phyloP scores from a whole-genome alignment of 352 stramenopile genomes.

The Globisporangium cystogenes region DNA sequence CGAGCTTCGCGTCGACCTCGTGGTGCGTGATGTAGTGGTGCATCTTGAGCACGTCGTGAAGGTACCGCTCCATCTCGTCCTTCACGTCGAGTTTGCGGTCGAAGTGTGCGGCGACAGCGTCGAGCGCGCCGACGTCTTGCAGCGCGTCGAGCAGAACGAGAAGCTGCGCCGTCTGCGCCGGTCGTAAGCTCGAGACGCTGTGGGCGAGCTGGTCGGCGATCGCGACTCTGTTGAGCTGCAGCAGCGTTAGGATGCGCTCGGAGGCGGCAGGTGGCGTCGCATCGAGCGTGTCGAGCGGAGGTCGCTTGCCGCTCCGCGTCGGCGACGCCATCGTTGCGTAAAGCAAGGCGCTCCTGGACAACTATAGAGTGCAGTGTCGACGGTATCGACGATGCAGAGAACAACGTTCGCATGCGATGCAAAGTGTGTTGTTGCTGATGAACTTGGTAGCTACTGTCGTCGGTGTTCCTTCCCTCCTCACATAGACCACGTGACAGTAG shows the following conservation, averaged over 20 bases:
- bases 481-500: no score
- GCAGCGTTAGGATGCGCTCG: slow-evolving; percentile 29
- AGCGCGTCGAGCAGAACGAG: slow-evolving; percentile 20
- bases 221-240: slow-evolving; percentile 29
- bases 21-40: slow-evolving; percentile 42
- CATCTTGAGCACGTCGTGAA: slow-evolving; percentile 53
- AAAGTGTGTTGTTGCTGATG: neutral
- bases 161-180: slow-evolving; percentile 35
- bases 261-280: neutral
- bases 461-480: no score
- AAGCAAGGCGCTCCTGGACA: no score
- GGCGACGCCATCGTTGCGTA: neutral
- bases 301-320: neutral
- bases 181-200: slow-evolving; percentile 34
- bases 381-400: no score
- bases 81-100: slow-evolving; percentile 51
- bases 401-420: no score
- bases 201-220: slow-evolving; percentile 29
- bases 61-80: slow-evolving; percentile 53
- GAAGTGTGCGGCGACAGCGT: slow-evolving; percentile 28
- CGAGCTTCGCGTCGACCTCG: slow-evolving; percentile 20
- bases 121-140: slow-evolving; percentile 1
- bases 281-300: neutral
- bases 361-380: no score
- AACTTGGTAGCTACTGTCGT: neutral